Evolutionary conservation across 1,139 yeast species (phyloP).

Genomic region (Geotrichum europaeum): DNA sequence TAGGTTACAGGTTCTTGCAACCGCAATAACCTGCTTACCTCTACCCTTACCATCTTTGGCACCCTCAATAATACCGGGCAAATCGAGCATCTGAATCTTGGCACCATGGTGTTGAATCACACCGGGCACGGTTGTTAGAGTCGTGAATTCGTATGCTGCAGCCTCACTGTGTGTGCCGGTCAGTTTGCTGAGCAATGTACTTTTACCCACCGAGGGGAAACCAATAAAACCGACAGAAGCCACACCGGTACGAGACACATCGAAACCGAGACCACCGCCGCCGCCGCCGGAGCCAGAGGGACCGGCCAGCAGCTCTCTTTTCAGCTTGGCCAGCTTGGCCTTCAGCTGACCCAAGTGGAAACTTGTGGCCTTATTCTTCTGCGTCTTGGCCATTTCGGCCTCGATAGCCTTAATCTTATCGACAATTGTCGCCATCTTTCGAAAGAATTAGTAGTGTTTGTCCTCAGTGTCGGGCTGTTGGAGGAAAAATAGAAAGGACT

Average conservation of each 20-base stretch:
- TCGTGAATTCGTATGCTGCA: slow-evolving; percentile 96
- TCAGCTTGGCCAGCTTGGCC: slow-evolving; percentile 90
- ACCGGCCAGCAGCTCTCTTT: slow-evolving; percentile 84
- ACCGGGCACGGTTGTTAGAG: slow-evolving; percentile 96
- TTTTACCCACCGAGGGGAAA: slow-evolving; percentile 48
- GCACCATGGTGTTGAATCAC: slow-evolving; percentile 95
- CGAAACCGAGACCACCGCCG: slow-evolving; percentile 84
- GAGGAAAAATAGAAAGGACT: background rate
- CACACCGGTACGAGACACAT: slow-evolving; percentile 95
- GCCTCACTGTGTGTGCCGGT: slow-evolving; percentile 97
- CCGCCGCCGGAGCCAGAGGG: slow-evolving; percentile 80
- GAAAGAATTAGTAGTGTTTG: background rate
- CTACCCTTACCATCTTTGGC: slow-evolving; percentile 99
- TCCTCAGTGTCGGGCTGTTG: background rate
- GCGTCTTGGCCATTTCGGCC: slow-evolving; percentile 92
- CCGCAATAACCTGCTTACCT: slow-evolving; percentile 98
- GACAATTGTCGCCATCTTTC: slow-evolving; percentile 15
- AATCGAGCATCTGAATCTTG: slow-evolving; percentile 92
- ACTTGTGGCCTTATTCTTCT: slow-evolving; percentile 91
- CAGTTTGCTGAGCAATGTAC: slow-evolving; percentile 65
- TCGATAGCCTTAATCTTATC: slow-evolving; percentile 58
- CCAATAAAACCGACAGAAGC: slow-evolving; percentile 97
- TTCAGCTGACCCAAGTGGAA: slow-evolving; percentile 95
- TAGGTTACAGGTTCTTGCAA: slow-evolving; percentile 91
- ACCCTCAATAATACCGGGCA: slow-evolving; percentile 98